phyloP scores from a whole-genome alignment of 805 yeast genomes.

The Metschnikowia gelsemii region DNA sequence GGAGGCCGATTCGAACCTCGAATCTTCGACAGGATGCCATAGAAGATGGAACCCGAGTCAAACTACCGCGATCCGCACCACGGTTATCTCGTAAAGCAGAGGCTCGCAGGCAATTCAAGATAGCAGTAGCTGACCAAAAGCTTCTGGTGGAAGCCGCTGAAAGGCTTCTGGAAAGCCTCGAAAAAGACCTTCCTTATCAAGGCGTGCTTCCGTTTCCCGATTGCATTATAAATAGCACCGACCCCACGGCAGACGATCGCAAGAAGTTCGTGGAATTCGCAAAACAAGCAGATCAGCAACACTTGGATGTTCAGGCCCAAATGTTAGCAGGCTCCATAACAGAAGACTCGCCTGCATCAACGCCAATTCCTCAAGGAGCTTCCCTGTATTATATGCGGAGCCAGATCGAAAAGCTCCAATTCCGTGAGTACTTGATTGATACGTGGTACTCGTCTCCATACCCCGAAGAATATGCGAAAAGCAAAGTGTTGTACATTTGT shows the following conservation, averaged over 20 bases:
- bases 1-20: not conserved
- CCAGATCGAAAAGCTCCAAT: slow-evolving; percentile 61
- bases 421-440: slow-evolving; percentile 71
- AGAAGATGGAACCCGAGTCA: not conserved
- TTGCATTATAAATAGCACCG: slow-evolving; percentile 58
- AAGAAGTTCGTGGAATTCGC: slow-evolving; percentile 38
- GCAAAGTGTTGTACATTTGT: slow-evolving; percentile 68
- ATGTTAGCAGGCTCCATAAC: slow-evolving; percentile 6
- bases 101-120: slow-evolving; percentile 1
- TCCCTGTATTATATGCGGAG: slow-evolving; percentile 30
- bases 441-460: slow-evolving; percentile 95
- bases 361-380: slow-evolving; percentile 18
- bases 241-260: slow-evolving; percentile 56
- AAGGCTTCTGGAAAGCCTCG: slow-evolving; percentile 10
- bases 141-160: slow-evolving; percentile 7
- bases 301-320: slow-evolving; percentile 31
- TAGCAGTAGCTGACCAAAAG: not conserved
- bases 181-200: slow-evolving; percentile 52
- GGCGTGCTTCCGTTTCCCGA: slow-evolving; percentile 62
- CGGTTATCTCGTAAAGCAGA: not conserved
- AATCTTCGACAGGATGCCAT: not conserved
- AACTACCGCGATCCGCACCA: not conserved
- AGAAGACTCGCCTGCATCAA: slow-evolving; percentile 19
- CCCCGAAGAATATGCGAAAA: slow-evolving; percentile 76
- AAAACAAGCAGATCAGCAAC: slow-evolving; percentile 3